A percentile compares a stretch with the other conserved stretches of the same genome.
These are phyloP conservation scores for Sugiyamaella japonica DNA, from an alignment of 1,139 yeast genomes.

Conservation along the genomic window DNA sequence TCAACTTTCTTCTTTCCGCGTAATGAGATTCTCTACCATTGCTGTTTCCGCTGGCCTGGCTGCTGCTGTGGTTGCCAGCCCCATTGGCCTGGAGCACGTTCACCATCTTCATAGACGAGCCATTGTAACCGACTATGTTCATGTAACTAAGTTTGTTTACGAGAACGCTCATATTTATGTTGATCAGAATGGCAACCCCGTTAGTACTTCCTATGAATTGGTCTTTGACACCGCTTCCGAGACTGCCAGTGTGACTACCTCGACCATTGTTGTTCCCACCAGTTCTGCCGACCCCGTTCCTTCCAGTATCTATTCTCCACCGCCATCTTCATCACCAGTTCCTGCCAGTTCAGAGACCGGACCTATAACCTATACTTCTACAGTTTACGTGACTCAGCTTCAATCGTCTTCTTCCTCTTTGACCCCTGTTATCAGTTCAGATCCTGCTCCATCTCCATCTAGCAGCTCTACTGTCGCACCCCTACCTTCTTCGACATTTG, in stretches of 20 bases:
- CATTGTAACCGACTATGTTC: conserved; percentile 39
- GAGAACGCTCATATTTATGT: conserved; percentile 40
- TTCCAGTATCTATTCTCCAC: conserved; percentile 17
- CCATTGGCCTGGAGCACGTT: conserved; percentile 11
- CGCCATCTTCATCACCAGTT: conserved; percentile 19
- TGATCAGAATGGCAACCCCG: conserved; percentile 39
- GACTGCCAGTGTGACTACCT: conserved; percentile 19
- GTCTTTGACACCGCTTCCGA: conserved; percentile 30
- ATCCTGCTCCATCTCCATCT: conserved; percentile 19
- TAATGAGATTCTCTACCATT: conserved; percentile 24
- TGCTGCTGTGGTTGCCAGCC: conserved; percentile 17
- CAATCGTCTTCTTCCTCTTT: conserved; percentile 23
- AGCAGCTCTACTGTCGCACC: conserved; percentile 12
- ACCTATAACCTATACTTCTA: conserved; percentile 20
- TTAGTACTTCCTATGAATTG: conserved; percentile 34
- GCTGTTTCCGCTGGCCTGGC: conserved; percentile 16
- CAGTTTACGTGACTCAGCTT: conserved; percentile 22
- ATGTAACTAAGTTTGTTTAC: conserved; percentile 38
- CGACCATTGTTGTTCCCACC: conserved; percentile 18
- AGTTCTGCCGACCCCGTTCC: conserved; percentile 20
- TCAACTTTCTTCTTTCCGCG: conserved; percentile 7
- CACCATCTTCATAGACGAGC: conserved; percentile 31
- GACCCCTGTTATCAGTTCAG: conserved; percentile 21
- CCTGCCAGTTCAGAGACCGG: conserved; percentile 20
- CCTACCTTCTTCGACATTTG: conserved; percentile 1